Evolutionary conservation across 495 filamentous ascomycete genomes (phyloP).

Genomic region (Stereocaulon alpinum): DNA sequence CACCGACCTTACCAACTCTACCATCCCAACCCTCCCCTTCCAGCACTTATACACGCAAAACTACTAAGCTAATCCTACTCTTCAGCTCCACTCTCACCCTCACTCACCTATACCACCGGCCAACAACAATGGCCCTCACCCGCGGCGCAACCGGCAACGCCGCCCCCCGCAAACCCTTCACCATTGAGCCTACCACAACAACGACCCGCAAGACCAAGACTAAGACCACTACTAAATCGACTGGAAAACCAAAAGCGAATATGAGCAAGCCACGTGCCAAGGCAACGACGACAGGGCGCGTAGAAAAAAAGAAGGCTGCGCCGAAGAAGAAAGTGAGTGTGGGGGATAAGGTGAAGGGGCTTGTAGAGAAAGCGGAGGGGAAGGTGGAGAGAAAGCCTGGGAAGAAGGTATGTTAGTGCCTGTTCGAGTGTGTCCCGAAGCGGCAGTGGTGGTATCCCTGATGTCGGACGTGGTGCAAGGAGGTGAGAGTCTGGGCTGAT

Average conservation of each 20-base stretch:
- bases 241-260: constrained; percentile 19
- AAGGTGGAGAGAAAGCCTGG: constrained; percentile 21
- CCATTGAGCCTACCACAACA: constrained; percentile 12
- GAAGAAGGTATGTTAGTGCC: constrained; percentile 20
- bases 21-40: not conserved
- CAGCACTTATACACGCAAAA: not conserved
- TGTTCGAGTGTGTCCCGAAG: not conserved
- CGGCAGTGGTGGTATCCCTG: too few relatives aligned
- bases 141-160: constrained; percentile 16
- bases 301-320: constrained; percentile 14
- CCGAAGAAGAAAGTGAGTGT: constrained; percentile 14
- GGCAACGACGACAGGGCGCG: constrained; percentile 14
- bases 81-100: not conserved
- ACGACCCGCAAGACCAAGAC: constrained; percentile 15
- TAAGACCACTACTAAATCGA: constrained; percentile 17
- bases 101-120: not conserved
- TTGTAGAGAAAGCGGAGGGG: constrained; percentile 18
- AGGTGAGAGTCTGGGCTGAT: not conserved
- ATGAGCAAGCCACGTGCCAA: constrained; percentile 22
- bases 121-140: constrained; percentile 18
- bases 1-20: not conserved
- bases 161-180: constrained; percentile 15
- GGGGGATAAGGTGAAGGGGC: constrained; percentile 22
- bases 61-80: not conserved
- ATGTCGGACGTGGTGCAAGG: too few relatives aligned